Evolutionary conservation across 768 basidiomycete species (phyloP).

Genomic region (Mycena leptocephala): DNA sequence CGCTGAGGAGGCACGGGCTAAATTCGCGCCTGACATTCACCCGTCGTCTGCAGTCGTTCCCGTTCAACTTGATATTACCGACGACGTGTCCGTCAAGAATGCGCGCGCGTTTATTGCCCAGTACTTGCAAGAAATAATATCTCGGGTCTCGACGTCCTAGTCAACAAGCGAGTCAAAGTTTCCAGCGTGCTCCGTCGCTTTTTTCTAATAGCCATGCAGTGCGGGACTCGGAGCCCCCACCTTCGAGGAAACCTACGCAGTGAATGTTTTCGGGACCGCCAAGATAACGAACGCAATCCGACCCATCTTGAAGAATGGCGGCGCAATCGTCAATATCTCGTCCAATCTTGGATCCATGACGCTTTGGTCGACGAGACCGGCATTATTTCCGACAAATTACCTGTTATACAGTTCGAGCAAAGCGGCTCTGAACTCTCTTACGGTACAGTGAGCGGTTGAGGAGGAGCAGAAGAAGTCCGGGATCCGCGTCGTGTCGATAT

Average conservation of each 20-base stretch:
- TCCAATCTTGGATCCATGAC: constrained; percentile 3
- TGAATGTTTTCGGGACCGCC: too few relatives aligned
- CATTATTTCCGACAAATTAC: neutral
- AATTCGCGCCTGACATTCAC: constrained; percentile 15
- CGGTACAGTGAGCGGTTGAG: constrained; percentile 23
- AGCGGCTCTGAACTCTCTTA: constrained; percentile 26
- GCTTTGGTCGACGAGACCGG: neutral
- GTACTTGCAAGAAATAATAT: neutral
- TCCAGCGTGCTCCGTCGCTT: too few relatives aligned
- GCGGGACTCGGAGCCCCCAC: too few relatives aligned
- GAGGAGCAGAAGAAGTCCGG: constrained; percentile 21
- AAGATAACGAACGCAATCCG: too few relatives aligned
- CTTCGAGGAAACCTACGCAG: too few relatives aligned
- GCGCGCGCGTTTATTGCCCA: constrained; percentile 6
- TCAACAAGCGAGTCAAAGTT: constrained; percentile 34
- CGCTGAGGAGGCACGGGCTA: constrained; percentile 5
- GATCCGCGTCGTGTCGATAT: constrained; percentile 21
- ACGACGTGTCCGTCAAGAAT: constrained; percentile 15
- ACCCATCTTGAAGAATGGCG: constrained; percentile 17
- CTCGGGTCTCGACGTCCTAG: constrained; percentile 9
- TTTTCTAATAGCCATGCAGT: too few relatives aligned
- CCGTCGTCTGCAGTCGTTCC: constrained; percentile 25
- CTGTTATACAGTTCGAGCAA: constrained; percentile 24
- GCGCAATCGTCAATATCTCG: constrained; percentile 30
- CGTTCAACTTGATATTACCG: constrained; percentile 33